A percentile compares a stretch with the other conserved stretches of the same genome.
phyloP scores from a whole-genome alignment of 73 alveolate species.

The Urostyla sp. region DNA sequence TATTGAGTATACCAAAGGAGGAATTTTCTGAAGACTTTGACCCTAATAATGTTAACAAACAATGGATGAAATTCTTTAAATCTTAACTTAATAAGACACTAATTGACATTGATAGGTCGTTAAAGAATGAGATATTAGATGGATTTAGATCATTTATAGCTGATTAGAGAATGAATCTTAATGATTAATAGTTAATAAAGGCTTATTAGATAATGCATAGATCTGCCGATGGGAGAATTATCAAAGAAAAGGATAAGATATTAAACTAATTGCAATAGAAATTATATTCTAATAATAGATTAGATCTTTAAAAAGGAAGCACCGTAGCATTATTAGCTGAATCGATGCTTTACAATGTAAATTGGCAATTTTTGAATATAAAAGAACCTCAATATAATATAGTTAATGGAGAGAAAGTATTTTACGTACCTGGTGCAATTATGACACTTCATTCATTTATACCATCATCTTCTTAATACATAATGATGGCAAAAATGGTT shows the following conservation, averaged over 20 bases:
- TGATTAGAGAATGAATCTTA: constrained; percentile 17
- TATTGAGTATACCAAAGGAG: constrained; percentile 46
- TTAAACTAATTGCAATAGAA: not conserved
- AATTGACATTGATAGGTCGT: constrained; percentile 55
- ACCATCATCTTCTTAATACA: not conserved
- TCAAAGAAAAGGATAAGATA: constrained; percentile 36
- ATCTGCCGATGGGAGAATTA: not conserved
- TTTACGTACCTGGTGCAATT: not conserved
- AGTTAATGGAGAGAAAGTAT: not conserved
- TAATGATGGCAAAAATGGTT: not conserved
- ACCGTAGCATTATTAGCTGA: constrained; percentile 48
- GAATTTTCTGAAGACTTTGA: constrained; percentile 49
- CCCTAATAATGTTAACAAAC: constrained; percentile 36
- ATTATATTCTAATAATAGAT: constrained; percentile 4
- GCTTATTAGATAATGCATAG: not conserved
- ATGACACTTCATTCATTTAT: not conserved
- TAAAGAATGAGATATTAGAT: constrained; percentile 40
- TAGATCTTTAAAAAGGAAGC: constrained; percentile 45
- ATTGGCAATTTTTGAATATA: not conserved
- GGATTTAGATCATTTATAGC: not conserved
- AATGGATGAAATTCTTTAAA: constrained; percentile 66
- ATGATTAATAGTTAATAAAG: constrained; percentile 14
- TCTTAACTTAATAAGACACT: not conserved
- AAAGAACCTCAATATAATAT: not conserved
- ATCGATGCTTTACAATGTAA: not conserved